Conservation (phyloP, 495 filamentous ascomycete species). For the Glonium stellatum region DNA sequence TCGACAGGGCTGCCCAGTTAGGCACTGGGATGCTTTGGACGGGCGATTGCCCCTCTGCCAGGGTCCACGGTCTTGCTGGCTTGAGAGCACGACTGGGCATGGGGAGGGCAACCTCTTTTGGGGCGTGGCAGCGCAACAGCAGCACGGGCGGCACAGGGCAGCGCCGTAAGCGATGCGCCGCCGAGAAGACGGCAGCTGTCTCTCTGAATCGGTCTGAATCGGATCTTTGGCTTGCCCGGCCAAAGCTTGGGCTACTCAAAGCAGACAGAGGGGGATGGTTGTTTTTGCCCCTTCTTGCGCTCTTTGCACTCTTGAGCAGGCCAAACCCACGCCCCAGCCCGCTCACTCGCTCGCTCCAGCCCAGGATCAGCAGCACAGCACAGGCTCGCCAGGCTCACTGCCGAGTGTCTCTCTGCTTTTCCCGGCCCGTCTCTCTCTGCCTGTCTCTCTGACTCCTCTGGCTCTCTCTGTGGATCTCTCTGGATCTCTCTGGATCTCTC, state of each 20-base stretch:
- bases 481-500: too few species aligned
- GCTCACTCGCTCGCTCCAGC: too few species aligned
- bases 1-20: neutral
- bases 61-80: neutral
- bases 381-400: too few species aligned
- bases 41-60: slow-evolving; percentile 1
- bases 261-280: too few species aligned
- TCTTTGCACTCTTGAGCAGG: neutral
- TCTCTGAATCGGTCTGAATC: neutral
- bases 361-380: too few species aligned
- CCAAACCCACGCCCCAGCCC: too few species aligned
- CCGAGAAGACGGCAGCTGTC: neutral
- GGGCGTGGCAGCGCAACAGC: neutral
- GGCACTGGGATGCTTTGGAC: slow-evolving; percentile 4
- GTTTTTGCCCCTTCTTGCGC: neutral
- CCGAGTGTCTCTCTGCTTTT: too few species aligned
- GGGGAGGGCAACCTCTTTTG: neutral
- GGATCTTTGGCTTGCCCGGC: neutral
- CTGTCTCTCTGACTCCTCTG: too few species aligned
- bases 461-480: too few species aligned
- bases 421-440: too few species aligned
- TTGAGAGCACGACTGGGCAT: too few species aligned
- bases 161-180: neutral
- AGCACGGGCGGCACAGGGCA: neutral
- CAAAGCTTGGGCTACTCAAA: too few species aligned